Evolutionary conservation across 2,329 filamentous ascomycete genomes (phyloP), one percentile per base, ranked within the genome.

Genomic region (Diaporthe sp.): DNA sequence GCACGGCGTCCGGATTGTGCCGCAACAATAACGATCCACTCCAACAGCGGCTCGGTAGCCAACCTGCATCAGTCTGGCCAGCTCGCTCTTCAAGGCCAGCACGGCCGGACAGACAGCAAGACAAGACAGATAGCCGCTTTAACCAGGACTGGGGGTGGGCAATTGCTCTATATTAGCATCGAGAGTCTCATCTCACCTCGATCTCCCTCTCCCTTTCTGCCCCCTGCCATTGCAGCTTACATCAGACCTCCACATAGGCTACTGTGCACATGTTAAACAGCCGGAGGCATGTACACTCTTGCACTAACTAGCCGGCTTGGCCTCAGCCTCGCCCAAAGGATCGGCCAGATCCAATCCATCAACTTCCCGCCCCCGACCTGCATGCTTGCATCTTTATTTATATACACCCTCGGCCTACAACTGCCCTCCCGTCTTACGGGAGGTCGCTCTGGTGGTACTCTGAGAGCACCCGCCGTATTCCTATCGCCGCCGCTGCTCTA

Each of bases 311-410:
- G 31, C 44, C 55, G 37, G 44, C 55, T 61, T 51, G 55, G 71
- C 71, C 49, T 70, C 71, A 73, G 46, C 58, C 71, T 39, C 58
- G 25, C 46, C 71, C 71, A 62, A 73, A 73, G 58, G 71, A 65
- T 73, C 71, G 71, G 61, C 71, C 71, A 51, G 55, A 49, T 49
- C 42, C 70, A 61, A 61, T 73, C 58, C 71, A 44, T 34, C 25
- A n/a, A 53, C 60, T 58, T 28, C 34, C 58, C 46, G 49, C 71
- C 34, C 44, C 37, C n/a, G 58, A 44, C 49, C 46, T 65, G 71
- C 71, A 73, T 65, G 39, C 22, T 19, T 42, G 22, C n/a, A 65
- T 73, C 58, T 44, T 73, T 65, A 73, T 57, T 65, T 65, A 65
- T 73, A 65, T 42, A 62, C 46, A 46, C 17, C 42, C 17, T 37